These are phyloP conservation scores for Curvularia spicifera DNA, from an alignment of 2,329 filamentous ascomycete genomes.

Conservation along the genomic window DNA sequence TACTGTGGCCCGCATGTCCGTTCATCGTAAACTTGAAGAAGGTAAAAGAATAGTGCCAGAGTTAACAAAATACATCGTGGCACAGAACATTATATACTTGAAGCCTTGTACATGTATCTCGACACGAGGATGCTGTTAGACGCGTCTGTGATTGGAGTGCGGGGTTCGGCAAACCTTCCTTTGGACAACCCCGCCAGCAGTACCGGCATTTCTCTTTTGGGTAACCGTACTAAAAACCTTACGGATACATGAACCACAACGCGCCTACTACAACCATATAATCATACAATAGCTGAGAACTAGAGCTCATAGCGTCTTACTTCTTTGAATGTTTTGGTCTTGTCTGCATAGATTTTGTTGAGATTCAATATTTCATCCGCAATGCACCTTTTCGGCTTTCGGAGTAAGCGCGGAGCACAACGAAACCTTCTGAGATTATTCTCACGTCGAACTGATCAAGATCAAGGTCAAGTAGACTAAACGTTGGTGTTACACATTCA, in stretches of 20 bases:
- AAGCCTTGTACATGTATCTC: neutral
- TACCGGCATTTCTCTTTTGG: conserved; percentile 11
- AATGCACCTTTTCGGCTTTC: neutral
- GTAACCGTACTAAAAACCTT: neutral
- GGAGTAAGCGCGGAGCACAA: neutral
- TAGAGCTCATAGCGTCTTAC: neutral
- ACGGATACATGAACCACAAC: neutral
- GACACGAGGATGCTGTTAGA: conserved; percentile 8
- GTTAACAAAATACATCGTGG: neutral
- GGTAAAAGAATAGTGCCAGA: neutral
- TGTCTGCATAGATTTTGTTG: neutral
- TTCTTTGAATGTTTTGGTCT: neutral
- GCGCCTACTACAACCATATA: no score
- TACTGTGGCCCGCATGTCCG: neutral
- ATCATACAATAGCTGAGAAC: neutral
- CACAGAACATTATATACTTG: neutral
- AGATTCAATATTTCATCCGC: neutral
- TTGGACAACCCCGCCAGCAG: neutral
- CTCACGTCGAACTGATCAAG: neutral
- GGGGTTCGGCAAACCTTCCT: conserved; percentile 29
- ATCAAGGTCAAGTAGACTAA: no score
- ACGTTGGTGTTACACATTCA: neutral
- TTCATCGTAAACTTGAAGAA: conserved; percentile 5
- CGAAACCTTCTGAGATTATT: neutral
- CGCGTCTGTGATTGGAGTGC: conserved; percentile 20